Conservation (phyloP, 371 early-diverging fungal genomes). For the Synchytrium microbalum region DNA sequence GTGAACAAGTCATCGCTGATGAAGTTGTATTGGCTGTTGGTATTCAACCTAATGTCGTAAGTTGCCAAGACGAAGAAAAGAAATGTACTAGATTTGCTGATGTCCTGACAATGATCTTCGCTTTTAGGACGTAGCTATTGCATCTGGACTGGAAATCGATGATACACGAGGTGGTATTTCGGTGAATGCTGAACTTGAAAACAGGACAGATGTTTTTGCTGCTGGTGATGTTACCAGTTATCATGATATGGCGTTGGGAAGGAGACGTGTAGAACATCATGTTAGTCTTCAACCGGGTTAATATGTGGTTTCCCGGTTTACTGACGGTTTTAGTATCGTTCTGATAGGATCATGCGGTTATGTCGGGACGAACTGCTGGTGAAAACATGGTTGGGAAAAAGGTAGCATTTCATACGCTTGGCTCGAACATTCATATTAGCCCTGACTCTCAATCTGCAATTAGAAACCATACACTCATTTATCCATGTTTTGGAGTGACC, state of each 20-base stretch:
- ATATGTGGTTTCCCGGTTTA: no score
- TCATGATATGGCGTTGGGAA: slow-evolving; percentile 66
- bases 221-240: slow-evolving; percentile 70
- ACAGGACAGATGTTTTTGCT: slow-evolving; percentile 60
- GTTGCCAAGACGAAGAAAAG: background rate
- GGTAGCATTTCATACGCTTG: slow-evolving; percentile 28
- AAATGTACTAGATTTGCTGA: no score
- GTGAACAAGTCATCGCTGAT: slow-evolving; percentile 27
- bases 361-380: slow-evolving; percentile 63
- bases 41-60: slow-evolving; percentile 52
- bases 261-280: slow-evolving; percentile 70
- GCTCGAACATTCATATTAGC: no score
- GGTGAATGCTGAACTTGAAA: slow-evolving; percentile 70
- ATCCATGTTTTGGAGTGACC: slow-evolving; percentile 69
- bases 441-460: background rate
- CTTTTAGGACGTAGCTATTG: slow-evolving; percentile 44
- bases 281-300: slow-evolving; percentile 9
- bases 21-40: slow-evolving; percentile 68
- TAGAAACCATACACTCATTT: slow-evolving; percentile 61
- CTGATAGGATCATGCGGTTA: slow-evolving; percentile 42
- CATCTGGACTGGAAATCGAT: slow-evolving; percentile 67
- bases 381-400: slow-evolving; percentile 66
- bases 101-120: no score
- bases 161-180: slow-evolving; percentile 54
- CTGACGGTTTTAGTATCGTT: background rate